Base-by-base conservation (phyloP, 1,284 basidiomycete genomes). In the Kwoniella shivajii region DNA sequence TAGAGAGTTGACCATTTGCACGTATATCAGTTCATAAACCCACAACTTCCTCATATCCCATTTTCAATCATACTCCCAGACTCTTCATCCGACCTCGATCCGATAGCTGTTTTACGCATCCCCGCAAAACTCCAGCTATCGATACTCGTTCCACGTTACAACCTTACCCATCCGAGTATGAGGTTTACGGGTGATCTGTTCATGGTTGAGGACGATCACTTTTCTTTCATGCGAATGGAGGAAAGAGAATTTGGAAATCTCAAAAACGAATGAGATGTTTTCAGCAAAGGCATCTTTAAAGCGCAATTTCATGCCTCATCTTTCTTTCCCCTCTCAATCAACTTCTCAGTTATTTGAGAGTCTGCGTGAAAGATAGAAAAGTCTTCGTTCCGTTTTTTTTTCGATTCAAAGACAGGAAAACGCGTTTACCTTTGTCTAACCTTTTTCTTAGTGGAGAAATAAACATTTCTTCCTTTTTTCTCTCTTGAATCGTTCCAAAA, bases 281-380 rank as follows among this genome's bases (percentile, higher is more conserved):
- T 18, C 2, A 31, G 1, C 16, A 39, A 31, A 45, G 50, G 39
- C 44, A 50, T 50, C 30, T 54, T 54, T 54, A 54, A 26, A 46
- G 33, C 43, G 52, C 52, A 54, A 54, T 54, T 54, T 45, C 44
- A 45, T 45, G 42, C 52, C 52, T 38, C 41, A 33, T 34, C 48
- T 54, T 36, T 24, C 34, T 27, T 41, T 31, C 43, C 43, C 43
- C 24, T 30, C 27, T 42, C 31, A 16, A 11, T 18, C 27, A 11
- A 18, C 9, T 14, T n/a, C n/a, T n/a, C n/a, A n/a, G n/a, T n/a
- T n/a, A n/a, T n/a, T n/a, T n/a, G n/a, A 26, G 11, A 45, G n/a
- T 14, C 27, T 45, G 43, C n/a, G 30, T 29, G 43, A 33, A 45
- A 29, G 33, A 31, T 26, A 20, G 20, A 43, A 20, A 45, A 31